Evolutionary conservation across 768 basidiomycete species (phyloP), one percentile per base, ranked within the genome.

Genomic region (Rhodotorula sphaerocarpa): DNA sequence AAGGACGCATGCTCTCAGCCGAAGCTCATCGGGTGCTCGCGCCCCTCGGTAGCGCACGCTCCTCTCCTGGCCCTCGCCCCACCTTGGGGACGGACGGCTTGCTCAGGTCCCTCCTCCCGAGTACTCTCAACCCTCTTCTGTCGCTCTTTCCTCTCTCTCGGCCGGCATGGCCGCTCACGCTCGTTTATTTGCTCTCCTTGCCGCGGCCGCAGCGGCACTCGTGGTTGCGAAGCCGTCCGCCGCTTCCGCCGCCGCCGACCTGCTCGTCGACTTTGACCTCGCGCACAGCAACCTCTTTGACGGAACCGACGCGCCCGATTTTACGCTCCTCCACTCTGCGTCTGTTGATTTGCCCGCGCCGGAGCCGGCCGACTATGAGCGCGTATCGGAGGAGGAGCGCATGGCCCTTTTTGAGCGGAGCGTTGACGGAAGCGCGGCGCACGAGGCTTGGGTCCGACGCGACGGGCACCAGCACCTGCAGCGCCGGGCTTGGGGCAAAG

Each of bases 351-450:
- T 64, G 30, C 53, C 63, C 7, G 6, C 31, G 1, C 63, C 63
- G 14, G 28, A 50, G 20, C 57, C 63, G 5, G 52, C 63, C 42
- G 63, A 65, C 56, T 65, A 46, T 53, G 63, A 65, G n/a, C 45
- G 42, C 36, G 14, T 64, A 10, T 5, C 39, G 25, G 46, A 43
- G 20, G 47, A 59, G 3, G 57, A 64, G 25, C 33, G 20, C 21
- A 12, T 36, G 3, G 39, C 12, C 27, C 10, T 65, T 23, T 65
- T 65, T 20, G 48, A 31, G 48, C 63, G 63, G 33, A 5, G n/a
- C 9, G 47, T 50, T 6, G 48, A 50, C 43, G 41, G 41, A 7
- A 4, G 50, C 36, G 42, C 33, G 28, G 43, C 53, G 36, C 36
- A 39, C 31, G 31, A 47, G 44, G 18, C 9, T 2, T 48, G 63